These are phyloP conservation scores for Suhomyces vadensis DNA, from an alignment of 805 yeast species.

Conservation along the genomic window DNA sequence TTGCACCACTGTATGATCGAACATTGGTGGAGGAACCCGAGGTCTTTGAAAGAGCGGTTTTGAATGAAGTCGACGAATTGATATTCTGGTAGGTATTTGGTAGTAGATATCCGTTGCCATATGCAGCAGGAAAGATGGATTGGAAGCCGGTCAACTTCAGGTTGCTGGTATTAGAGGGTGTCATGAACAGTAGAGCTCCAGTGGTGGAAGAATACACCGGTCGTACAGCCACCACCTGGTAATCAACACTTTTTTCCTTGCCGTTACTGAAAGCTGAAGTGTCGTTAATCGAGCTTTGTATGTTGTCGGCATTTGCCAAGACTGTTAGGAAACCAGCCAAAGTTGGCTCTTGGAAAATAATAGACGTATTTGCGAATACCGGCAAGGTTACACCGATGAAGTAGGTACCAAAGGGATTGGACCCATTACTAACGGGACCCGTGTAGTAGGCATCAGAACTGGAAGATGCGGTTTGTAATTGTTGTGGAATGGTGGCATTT, in stretches of 20 bases:
- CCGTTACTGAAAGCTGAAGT: conserved; percentile 11
- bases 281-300: conserved; percentile 30
- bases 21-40: conserved; percentile 33
- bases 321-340: conserved; percentile 74
- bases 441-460: conserved; percentile 40
- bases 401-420: conserved; percentile 35
- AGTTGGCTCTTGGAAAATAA: conserved; percentile 55
- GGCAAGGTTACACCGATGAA: conserved; percentile 79
- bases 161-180: conserved; percentile 26
- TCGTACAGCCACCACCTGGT: conserved; percentile 32
- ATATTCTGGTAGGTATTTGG: conserved; percentile 29
- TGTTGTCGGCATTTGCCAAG: conserved; percentile 33
- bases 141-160: conserved; percentile 48
- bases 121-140: conserved; percentile 30
- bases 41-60: conserved; percentile 26
- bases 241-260: conserved; percentile 20
- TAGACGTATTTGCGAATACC: conserved; percentile 70
- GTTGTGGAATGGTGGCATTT: conserved; percentile 46
- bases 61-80: conserved; percentile 27
- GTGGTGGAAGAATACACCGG: conserved; percentile 28
- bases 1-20: conserved; percentile 20
- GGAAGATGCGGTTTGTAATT: conserved; percentile 21
- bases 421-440: conserved; percentile 60
- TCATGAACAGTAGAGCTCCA: not conserved
- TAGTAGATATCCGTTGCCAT: conserved; percentile 11